phyloP scores from a whole-genome alignment of 1,284 basidiomycete genomes.

The Ganoderma lucidum region DNA sequence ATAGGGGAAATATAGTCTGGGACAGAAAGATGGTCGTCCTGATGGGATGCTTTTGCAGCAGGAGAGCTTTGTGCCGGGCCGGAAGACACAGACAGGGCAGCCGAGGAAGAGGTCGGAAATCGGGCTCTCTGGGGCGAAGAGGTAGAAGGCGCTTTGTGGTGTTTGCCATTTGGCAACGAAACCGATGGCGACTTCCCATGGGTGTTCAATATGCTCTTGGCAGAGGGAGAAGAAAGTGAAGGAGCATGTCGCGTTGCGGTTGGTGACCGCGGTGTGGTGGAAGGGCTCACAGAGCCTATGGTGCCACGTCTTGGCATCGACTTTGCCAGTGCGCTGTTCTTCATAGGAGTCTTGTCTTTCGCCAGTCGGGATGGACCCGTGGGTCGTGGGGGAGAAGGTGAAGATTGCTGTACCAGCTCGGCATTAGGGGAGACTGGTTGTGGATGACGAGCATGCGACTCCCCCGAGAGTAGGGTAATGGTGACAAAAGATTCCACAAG shows the following conservation, averaged over 20 bases:
- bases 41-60: neutral
- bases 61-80: neutral
- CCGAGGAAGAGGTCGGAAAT: constrained; percentile 20
- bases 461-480: constrained; percentile 49
- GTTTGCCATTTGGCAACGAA: constrained; percentile 22
- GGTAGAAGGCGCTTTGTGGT: constrained; percentile 19
- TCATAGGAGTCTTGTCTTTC: constrained; percentile 15
- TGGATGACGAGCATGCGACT: neutral
- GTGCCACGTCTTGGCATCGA: constrained; percentile 25
- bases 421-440: constrained; percentile 17
- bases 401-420: constrained; percentile 22
- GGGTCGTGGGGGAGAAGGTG: constrained; percentile 22
- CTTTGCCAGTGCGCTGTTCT: constrained; percentile 14
- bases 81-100: constrained; percentile 16
- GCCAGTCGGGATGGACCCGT: constrained; percentile 22
- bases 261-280: constrained; percentile 15
- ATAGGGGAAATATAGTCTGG: constrained; percentile 77
- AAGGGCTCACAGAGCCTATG: constrained; percentile 12
- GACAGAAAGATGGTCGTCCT: constrained; percentile 30
- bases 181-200: constrained; percentile 30
- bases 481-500: constrained; percentile 83
- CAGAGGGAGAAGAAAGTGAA: constrained; percentile 26
- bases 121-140: constrained; percentile 28
- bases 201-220: constrained; percentile 10
- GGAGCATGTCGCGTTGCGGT: constrained; percentile 19